Evolutionary conservation across 2,329 filamentous ascomycete genomes (phyloP).

Genomic region (Ophiostoma australiae): DNA sequence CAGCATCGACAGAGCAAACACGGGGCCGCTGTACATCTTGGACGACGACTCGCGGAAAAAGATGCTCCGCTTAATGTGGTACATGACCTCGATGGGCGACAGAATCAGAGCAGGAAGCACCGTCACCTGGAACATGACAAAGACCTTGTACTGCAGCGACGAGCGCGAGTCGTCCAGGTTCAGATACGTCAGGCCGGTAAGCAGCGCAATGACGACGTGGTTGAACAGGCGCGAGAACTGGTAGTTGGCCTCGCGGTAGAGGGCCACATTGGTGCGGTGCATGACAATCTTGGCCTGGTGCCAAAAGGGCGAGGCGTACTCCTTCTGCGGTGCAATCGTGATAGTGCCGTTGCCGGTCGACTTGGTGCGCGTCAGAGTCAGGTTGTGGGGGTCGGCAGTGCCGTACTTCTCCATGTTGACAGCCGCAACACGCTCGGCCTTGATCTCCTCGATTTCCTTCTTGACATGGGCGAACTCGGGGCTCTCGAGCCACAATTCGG

Average conservation of each 20-base stretch:
- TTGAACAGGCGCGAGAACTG: constrained; percentile 83
- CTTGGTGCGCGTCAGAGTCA: constrained; percentile 15
- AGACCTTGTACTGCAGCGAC: constrained; percentile 78
- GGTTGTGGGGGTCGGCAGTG: constrained; percentile 19
- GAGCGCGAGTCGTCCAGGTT: constrained; percentile 69
- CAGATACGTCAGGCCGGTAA: constrained; percentile 75
- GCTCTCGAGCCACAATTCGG: constrained; percentile 70
- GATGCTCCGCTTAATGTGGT: constrained; percentile 70
- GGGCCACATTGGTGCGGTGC: constrained; percentile 67
- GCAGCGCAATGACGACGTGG: constrained; percentile 70
- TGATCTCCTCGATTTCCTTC: constrained; percentile 61
- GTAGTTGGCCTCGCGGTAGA: constrained; percentile 85
- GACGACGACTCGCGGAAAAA: constrained; percentile 81
- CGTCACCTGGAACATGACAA: constrained; percentile 85
- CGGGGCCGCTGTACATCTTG: constrained; percentile 79
- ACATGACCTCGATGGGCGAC: constrained; percentile 78
- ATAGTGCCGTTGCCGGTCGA: constrained; percentile 31
- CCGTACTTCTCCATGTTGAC: constrained; percentile 24
- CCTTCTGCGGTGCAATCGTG: constrained; percentile 51
- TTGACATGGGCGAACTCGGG: constrained; percentile 65
- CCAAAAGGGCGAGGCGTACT: constrained; percentile 74
- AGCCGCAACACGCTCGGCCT: constrained; percentile 49
- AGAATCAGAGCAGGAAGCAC: constrained; percentile 80
- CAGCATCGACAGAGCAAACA: constrained; percentile 74
- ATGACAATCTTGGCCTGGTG: constrained; percentile 76